phyloP scores from a whole-genome alignment of 805 yeast species.

The Yarrowia yakushimensis region DNA sequence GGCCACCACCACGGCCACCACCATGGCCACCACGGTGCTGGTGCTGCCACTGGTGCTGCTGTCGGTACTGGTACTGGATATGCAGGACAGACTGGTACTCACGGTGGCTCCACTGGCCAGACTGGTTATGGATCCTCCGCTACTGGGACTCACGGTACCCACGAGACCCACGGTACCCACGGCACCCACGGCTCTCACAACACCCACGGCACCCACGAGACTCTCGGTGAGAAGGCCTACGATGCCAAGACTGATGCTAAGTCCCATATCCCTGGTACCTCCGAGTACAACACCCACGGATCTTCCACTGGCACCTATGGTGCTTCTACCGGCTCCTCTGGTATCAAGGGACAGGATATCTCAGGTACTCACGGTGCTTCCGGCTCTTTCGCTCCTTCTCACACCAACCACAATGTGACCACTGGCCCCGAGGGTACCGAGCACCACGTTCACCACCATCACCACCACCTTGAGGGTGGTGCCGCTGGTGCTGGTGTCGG shows the following conservation, averaged over 20 bases:
- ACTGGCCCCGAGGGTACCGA: neutral
- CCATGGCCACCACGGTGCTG: neutral
- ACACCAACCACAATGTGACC: constrained; percentile 1
- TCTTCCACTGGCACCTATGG: neutral
- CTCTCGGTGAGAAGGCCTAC: constrained; percentile 7
- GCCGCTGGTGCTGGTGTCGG: constrained; percentile 1
- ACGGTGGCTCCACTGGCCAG: neutral
- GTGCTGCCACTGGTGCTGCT: constrained; percentile 9
- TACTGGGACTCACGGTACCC: neutral
- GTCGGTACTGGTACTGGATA: constrained; percentile 11
- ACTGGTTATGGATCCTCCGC: neutral
- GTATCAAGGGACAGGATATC: constrained; percentile 1
- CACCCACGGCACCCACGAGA: neutral
- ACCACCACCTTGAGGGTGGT: constrained; percentile 1
- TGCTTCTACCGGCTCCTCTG: neutral
- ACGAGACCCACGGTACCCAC: neutral
- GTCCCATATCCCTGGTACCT: constrained; percentile 10
- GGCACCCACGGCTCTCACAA: neutral
- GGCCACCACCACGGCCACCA: neutral
- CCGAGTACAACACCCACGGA: constrained; percentile 4
- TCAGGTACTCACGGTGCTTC: constrained; percentile 16
- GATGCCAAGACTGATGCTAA: constrained; percentile 7
- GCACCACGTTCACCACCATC: constrained; percentile 18
- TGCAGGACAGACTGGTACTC: neutral
- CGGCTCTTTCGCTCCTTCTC: constrained; percentile 6